Evolutionary conservation across 202 grass and related monocot genomes (phyloP).

Genomic region (Schoenoplectus tabernaemontani): DNA sequence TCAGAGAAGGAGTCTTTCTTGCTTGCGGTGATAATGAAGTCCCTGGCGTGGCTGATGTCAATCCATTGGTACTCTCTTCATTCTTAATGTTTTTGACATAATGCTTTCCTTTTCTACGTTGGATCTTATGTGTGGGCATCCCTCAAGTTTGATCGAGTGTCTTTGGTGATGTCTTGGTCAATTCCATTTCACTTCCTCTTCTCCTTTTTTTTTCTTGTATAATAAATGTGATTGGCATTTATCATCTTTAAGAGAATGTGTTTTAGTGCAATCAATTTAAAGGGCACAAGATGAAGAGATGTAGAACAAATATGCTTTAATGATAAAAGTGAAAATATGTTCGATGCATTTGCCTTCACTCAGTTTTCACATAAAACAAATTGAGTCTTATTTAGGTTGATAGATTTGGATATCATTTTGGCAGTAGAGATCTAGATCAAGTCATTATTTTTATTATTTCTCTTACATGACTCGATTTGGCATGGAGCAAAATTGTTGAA

Average conservation of each 20-base stretch:
- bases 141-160: not conserved
- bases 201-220: not conserved
- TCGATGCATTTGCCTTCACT: not conserved
- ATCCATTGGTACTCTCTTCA: slow-evolving; percentile 57
- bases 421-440: not conserved
- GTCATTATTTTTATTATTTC: not conserved
- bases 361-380: not conserved
- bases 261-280: not conserved
- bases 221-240: not conserved
- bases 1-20: slow-evolving; percentile 83
- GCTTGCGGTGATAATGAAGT: slow-evolving; percentile 42
- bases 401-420: not conserved
- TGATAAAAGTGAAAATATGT: not conserved
- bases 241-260: not conserved
- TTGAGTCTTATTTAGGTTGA: not conserved
- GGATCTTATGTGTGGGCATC: not conserved
- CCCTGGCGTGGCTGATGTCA: slow-evolving; percentile 47
- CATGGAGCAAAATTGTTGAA: no score
- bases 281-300: not conserved
- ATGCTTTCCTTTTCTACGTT: not conserved
- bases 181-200: not conserved
- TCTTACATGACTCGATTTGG: no score
- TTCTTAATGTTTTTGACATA: not conserved
- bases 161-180: not conserved
- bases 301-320: not conserved